Conservation (phyloP, 2,329 filamentous ascomycete species). For the Aspergillus pseudoterreus region DNA sequence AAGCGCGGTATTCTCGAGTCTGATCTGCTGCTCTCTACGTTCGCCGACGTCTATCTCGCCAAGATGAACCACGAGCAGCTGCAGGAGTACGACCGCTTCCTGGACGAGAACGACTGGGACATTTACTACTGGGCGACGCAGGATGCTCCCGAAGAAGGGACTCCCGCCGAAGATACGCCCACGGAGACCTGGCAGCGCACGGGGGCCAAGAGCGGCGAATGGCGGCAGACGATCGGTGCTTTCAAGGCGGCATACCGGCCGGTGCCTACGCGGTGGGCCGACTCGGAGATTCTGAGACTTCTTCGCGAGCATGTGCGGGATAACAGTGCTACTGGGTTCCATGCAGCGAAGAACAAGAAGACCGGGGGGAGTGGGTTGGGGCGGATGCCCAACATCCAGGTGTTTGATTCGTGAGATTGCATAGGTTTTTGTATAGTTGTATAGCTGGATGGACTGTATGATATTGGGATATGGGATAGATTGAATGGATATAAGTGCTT, state of each 20-base stretch:
- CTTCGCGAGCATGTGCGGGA: slow-evolving; percentile 76
- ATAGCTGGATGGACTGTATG: neutral
- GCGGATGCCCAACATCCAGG: slow-evolving; percentile 47
- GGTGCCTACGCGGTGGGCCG: slow-evolving; percentile 79
- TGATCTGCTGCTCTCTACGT: slow-evolving; percentile 93
- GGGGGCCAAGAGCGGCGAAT: slow-evolving; percentile 67
- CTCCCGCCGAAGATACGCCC: slow-evolving; percentile 30
- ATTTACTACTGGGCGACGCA: slow-evolving; percentile 99
- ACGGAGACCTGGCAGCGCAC: slow-evolving; percentile 50
- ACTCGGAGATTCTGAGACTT: slow-evolving; percentile 72
- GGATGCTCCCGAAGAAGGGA: slow-evolving; percentile 50
- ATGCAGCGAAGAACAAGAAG: slow-evolving; percentile 37
- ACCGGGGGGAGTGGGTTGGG: slow-evolving; percentile 40
- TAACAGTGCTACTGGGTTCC: slow-evolving; percentile 54
- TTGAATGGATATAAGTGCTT: neutral
- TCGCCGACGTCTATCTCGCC: slow-evolving; percentile 74
- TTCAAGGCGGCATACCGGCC: slow-evolving; percentile 92
- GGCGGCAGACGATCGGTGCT: slow-evolving; percentile 92
- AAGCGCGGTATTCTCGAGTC: slow-evolving; percentile 95
- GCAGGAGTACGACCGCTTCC: slow-evolving; percentile 80
- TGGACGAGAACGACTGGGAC: slow-evolving; percentile 99
- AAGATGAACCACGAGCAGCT: slow-evolving; percentile 72
- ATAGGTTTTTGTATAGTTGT: neutral
- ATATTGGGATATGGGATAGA: neutral
- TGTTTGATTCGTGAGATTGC: slow-evolving; percentile 27